Conservation (phyloP, 2,329 filamentous ascomycete species). For the Claviceps arundinis region DNA sequence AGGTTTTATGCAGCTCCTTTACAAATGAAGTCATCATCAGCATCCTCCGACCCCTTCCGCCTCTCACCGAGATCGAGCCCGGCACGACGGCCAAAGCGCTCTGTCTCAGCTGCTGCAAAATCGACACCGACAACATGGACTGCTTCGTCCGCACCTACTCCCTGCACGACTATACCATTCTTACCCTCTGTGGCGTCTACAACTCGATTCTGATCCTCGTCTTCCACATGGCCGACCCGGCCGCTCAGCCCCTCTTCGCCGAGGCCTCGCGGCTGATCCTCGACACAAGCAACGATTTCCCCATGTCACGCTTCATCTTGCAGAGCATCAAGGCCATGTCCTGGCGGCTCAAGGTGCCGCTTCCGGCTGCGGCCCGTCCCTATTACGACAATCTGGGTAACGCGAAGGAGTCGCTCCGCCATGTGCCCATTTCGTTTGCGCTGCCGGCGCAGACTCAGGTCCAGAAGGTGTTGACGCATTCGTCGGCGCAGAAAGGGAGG, state of each 20-base stretch:
- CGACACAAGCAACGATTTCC: slow-evolving; percentile 4
- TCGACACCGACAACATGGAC: slow-evolving; percentile 5
- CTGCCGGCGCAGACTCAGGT: slow-evolving; percentile 7
- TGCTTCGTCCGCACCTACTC: slow-evolving; percentile 5
- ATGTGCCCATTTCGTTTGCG: slow-evolving; percentile 9
- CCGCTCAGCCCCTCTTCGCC: slow-evolving; percentile 5
- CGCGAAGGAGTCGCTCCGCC: slow-evolving; percentile 4
- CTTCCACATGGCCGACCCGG: slow-evolving; percentile 4
- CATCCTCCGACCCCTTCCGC: slow-evolving; percentile 5
- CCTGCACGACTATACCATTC: slow-evolving; percentile 8
- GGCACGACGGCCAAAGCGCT: slow-evolving; percentile 4
- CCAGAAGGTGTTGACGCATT: slow-evolving; percentile 3
- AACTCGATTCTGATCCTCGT: slow-evolving; percentile 7
- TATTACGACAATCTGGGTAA: slow-evolving; percentile 5
- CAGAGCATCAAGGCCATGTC: slow-evolving; percentile 9
- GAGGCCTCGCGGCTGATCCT: slow-evolving; percentile 5
- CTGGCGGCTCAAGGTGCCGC: slow-evolving; percentile 4
- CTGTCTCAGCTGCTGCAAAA: slow-evolving; percentile 4
- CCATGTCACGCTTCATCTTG: slow-evolving; percentile 8
- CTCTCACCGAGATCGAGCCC: slow-evolving; percentile 5
- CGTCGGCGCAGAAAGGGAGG: background rate
- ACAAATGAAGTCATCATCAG: slow-evolving; percentile 8
- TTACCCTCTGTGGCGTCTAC: slow-evolving; percentile 8
- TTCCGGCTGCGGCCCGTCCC: slow-evolving; percentile 5
- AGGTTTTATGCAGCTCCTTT: slow-evolving; percentile 3